Base-by-base conservation (phyloP, 345 rosid species). In the Lepidium aucheri region DNA sequence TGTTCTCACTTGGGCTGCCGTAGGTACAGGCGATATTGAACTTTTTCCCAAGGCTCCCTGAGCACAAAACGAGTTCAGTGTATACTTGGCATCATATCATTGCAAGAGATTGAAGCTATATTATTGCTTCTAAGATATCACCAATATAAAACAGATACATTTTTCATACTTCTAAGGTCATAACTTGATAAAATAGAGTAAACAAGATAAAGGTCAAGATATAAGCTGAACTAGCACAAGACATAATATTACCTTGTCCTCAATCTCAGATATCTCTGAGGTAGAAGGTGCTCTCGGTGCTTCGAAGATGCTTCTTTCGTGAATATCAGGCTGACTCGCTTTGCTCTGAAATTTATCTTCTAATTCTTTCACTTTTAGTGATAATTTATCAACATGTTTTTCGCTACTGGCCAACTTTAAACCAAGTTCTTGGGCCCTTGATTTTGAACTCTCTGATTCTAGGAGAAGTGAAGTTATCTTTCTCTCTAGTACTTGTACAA, bases 201-300 rank as follows among this genome's bases (percentile, higher is more conserved):
- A 43, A 62, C 17, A 62, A 33, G 28, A 47, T 3, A 32, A 20
- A 11, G 45, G 18, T 56, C 46, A 30, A 28, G 15, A 35, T 53
- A 41, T 24, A 59, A 66, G n/a, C 11, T 51, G 41, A 38, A 45
- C 53, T 38, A 65, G 44, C 47, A 50, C n/a, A 51, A 40, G 55
- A 44, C 16, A 22, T 50, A 59, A 11, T 22, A 61, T 64, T 67
- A 93, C 98, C 84, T 20, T 74, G 70, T 88, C 97, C 72, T 93
- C 97, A 39, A 85, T 80, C 82, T 93, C 96, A 15, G 94, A 83
- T 82, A 86, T 90, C 79, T 87, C 96, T 50, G 96, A 88, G 44
- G 84, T 84, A 65, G 80, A 71, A 46, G 89, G 78, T 70, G 63
- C 56, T 53, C 85, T 60, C 39, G 91, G 76, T 71, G 81, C 78